A percentile compares a stretch with the other conserved stretches of the same genome.
phyloP scores from a whole-genome alignment of 352 stramenopile species.

The Globisporangium okanoganense region DNA sequence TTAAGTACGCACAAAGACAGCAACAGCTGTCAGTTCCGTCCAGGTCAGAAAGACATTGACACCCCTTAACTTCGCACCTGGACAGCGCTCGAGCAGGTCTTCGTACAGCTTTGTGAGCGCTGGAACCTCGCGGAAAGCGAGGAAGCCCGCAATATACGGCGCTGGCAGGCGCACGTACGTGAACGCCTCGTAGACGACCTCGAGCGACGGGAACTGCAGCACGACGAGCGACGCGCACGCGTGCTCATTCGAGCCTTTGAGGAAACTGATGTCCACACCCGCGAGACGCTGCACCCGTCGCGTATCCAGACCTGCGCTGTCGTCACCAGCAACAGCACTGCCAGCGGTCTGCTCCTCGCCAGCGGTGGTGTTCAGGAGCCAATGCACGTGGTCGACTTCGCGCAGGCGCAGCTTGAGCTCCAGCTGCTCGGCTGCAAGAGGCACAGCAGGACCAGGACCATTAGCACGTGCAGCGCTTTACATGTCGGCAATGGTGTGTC shows the following conservation, averaged over 20 bases:
- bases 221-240: slow-evolving; percentile 83
- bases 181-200: slow-evolving; percentile 76
- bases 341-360: not conserved
- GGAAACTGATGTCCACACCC: slow-evolving; percentile 83
- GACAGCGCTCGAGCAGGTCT: slow-evolving; percentile 45
- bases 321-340: not conserved
- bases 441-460: not conserved
- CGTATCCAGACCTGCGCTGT: not conserved
- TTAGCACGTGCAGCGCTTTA: not conserved
- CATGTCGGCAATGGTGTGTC: too few relatives aligned
- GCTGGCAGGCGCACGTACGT: slow-evolving; percentile 78
- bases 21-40: not conserved
- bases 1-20: not conserved
- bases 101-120: slow-evolving; percentile 67
- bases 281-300: slow-evolving; percentile 39
- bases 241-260: slow-evolving; percentile 75
- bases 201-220: slow-evolving; percentile 55
- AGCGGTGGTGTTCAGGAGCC: slow-evolving; percentile 20
- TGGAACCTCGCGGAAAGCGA: slow-evolving; percentile 77
- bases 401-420: slow-evolving; percentile 51
- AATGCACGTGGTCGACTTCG: slow-evolving; percentile 40
- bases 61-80: slow-evolving; percentile 25
- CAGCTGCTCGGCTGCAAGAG: slow-evolving; percentile 38
- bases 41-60: not conserved
- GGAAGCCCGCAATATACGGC: slow-evolving; percentile 77